phyloP scores from a whole-genome alignment of 371 early-diverging fungal species.

The Mitosporidium daphniae region DNA sequence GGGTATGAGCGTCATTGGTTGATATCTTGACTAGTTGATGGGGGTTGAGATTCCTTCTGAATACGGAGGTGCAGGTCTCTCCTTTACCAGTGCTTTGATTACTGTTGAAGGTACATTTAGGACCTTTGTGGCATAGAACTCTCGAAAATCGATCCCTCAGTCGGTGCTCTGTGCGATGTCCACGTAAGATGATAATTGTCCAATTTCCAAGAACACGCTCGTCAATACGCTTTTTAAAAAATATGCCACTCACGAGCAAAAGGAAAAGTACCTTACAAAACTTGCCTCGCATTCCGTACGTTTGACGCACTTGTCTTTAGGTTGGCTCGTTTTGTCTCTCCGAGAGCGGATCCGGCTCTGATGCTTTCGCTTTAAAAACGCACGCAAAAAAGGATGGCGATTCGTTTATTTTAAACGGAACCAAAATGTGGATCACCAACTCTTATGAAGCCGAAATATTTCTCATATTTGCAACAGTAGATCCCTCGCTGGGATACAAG shows the following conservation, averaged over 20 bases:
- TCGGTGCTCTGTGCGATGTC: conserved; percentile 65
- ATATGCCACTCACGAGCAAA: conserved; percentile 26
- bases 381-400: conserved; percentile 50
- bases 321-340: conserved; percentile 76
- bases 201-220: conserved; percentile 27
- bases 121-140: conserved; percentile 15
- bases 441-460: conserved; percentile 60
- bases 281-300: conserved; percentile 27
- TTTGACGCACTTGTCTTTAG: conserved; percentile 4
- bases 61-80: conserved; percentile 37
- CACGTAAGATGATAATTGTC: conserved; percentile 14
- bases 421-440: conserved; percentile 18
- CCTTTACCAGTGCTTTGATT: conserved; percentile 60
- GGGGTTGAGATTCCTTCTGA: conserved; percentile 54
- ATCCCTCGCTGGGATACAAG: conserved; percentile 66
- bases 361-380: conserved; percentile 76
- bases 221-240: conserved; percentile 69
- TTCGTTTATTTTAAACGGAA: conserved; percentile 51
- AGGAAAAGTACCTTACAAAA: conserved; percentile 37
- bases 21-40: conserved; percentile 20
- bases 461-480: conserved; percentile 80
- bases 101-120: conserved; percentile 28
- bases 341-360: conserved; percentile 60
- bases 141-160: conserved; percentile 69
- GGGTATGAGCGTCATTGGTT: conserved; percentile 10